Conservation (phyloP, 1,284 basidiomycete genomes). For the Sanguinoderma infundibulare region DNA sequence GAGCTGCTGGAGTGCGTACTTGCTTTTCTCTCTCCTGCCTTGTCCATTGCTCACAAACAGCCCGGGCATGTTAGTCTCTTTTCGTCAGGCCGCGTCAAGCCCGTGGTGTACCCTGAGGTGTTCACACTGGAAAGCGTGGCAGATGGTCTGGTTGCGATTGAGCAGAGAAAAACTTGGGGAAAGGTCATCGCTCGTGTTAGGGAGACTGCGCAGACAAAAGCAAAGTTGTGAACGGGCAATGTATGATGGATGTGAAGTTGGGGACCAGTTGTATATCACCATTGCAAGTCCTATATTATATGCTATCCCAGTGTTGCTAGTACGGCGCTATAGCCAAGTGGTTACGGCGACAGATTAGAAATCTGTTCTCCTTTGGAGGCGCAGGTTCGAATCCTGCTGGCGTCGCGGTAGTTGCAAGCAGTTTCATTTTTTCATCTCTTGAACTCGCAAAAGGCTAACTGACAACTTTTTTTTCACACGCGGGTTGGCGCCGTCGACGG, state of each 20-base stretch:
- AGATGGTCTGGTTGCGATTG: conserved; percentile 75
- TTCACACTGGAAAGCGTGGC: conserved; percentile 65
- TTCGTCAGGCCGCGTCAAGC: conserved; percentile 65
- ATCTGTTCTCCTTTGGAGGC: conserved; percentile 64
- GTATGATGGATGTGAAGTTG: background rate
- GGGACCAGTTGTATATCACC: background rate
- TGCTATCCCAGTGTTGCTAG: background rate
- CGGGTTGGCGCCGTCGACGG: too few relatives aligned
- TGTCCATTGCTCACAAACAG: background rate
- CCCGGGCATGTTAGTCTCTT: conserved; percentile 58
- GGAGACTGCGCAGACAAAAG: conserved; percentile 34
- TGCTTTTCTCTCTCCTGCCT: background rate
- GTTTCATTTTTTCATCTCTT: too few relatives aligned
- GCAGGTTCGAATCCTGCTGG: conserved; percentile 77
- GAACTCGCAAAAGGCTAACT: too few relatives aligned
- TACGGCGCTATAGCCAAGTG: conserved; percentile 56
- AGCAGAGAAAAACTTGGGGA: conserved; percentile 90
- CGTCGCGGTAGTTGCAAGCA: conserved; percentile 43
- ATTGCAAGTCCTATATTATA: background rate
- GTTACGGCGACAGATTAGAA: conserved; percentile 67
- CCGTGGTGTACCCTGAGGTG: conserved; percentile 74
- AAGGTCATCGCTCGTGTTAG: conserved; percentile 81
- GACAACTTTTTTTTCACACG: too few relatives aligned
- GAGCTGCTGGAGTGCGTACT: conserved; percentile 68
- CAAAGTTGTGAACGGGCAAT: conserved; percentile 36